Conservation (phyloP, 495 filamentous ascomycete species). For the Podospora appendiculata region DNA sequence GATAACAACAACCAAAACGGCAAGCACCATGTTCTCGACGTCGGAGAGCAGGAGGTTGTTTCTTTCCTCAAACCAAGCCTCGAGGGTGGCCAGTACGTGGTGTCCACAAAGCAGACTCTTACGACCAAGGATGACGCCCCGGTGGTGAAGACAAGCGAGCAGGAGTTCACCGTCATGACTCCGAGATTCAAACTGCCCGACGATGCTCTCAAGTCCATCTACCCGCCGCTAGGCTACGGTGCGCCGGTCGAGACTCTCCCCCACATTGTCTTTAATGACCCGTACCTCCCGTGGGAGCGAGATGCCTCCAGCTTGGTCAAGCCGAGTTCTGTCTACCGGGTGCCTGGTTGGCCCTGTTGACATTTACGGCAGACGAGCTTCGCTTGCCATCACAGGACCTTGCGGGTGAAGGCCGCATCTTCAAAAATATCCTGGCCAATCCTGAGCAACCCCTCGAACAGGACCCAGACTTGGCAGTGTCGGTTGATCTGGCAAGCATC, state of each 20-base stretch:
- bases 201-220: conserved; percentile 25
- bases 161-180: conserved; percentile 25
- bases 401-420: too few relatives aligned
- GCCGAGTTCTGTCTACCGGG: conserved; percentile 6
- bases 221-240: conserved; percentile 33
- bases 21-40: too few relatives aligned
- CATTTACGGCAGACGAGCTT: conserved; percentile 27
- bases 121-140: too few relatives aligned
- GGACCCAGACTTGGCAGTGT: too few relatives aligned
- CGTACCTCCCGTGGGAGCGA: conserved; percentile 42
- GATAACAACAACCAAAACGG: too few relatives aligned
- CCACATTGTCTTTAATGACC: conserved; percentile 44
- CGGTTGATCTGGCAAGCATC: too few relatives aligned
- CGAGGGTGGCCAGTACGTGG: too few relatives aligned
- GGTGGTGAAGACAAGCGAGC: background rate
- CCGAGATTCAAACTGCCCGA: conserved; percentile 24
- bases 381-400: background rate
- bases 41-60: too few relatives aligned
- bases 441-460: too few relatives aligned
- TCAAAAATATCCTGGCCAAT: too few relatives aligned
- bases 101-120: too few relatives aligned
- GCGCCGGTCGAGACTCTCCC: conserved; percentile 31
- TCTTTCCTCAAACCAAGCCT: too few relatives aligned
- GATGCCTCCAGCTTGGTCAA: background rate
- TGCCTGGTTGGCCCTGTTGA: conserved; percentile 34